A percentile compares a stretch with the other conserved stretches of the same genome.
Conservation (phyloP, 2,329 filamentous ascomycete genomes). For the Calonectria naviculata region DNA sequence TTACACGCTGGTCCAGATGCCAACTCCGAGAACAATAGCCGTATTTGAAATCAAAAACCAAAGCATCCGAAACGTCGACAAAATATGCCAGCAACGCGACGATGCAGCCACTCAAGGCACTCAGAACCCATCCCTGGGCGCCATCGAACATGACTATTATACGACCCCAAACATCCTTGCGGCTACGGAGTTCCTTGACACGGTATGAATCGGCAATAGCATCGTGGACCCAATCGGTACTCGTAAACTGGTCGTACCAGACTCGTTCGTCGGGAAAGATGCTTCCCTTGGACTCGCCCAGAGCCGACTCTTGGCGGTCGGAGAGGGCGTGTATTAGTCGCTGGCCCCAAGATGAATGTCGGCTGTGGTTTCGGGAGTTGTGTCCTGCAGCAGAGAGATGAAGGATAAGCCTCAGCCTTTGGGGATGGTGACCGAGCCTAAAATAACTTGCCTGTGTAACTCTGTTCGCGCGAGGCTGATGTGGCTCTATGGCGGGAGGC, state of each 20-base stretch:
- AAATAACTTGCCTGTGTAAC: constrained; percentile 51
- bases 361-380: constrained; percentile 62
- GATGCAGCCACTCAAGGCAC: constrained; percentile 87
- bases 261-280: constrained; percentile 85
- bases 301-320: constrained; percentile 63
- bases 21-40: constrained; percentile 82
- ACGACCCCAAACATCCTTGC: constrained; percentile 88
- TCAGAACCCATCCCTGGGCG: constrained; percentile 93
- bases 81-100: constrained; percentile 89
- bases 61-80: constrained; percentile 87
- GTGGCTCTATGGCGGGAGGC: constrained; percentile 40
- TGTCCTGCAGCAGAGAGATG: constrained; percentile 43
- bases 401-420: constrained; percentile 16
- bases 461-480: constrained; percentile 53
- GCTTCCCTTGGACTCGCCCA: constrained; percentile 73
- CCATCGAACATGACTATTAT: constrained; percentile 83
- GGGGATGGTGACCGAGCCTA: neutral
- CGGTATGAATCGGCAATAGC: constrained; percentile 94
- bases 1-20: constrained; percentile 78
- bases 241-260: constrained; percentile 99
- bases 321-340: constrained; percentile 72
- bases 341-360: constrained; percentile 68
- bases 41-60: constrained; percentile 90
- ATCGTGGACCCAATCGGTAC: constrained; percentile 98
- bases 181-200: constrained; percentile 81